Percentiles rank a stretch among this genome's conserved stretches.
These are phyloP conservation scores for Macrolepiota fuliginosa DNA, from an alignment of 768 basidiomycete genomes.

Conservation along the genomic window DNA sequence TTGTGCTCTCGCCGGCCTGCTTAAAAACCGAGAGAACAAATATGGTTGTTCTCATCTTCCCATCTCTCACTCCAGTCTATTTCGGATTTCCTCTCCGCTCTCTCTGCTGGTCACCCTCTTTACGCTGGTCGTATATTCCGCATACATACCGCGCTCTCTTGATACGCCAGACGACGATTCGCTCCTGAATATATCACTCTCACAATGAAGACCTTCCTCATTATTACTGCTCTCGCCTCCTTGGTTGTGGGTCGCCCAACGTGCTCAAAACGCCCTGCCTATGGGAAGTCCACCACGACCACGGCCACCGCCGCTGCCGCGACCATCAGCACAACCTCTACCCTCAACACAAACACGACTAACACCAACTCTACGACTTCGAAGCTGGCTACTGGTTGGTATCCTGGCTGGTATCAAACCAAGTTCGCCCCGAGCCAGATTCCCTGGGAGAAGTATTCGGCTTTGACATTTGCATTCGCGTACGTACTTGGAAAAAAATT, in stretches of 20 bases:
- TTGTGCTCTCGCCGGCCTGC: background rate
- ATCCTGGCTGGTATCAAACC: slow-evolving; percentile 61
- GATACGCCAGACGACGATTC: background rate
- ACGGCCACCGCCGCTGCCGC: background rate
- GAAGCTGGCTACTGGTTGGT: slow-evolving; percentile 54
- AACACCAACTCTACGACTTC: background rate
- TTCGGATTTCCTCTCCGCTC: background rate
- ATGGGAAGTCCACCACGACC: background rate
- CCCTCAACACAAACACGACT: background rate
- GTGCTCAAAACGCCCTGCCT: background rate
- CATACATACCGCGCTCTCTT: background rate
- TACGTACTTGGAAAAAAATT: slow-evolving; percentile 30
- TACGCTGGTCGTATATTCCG: slow-evolving; percentile 8
- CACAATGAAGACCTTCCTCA: slow-evolving; percentile 3
- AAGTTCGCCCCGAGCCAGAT: slow-evolving; percentile 47
- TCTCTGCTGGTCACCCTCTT: background rate
- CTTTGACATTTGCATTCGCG: slow-evolving; percentile 72
- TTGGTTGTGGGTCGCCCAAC: background rate
- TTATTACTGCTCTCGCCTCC: background rate
- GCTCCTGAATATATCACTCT: background rate
- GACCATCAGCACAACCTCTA: background rate
- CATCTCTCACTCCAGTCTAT: background rate
- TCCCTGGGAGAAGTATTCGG: slow-evolving; percentile 66
- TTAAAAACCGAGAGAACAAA: background rate
- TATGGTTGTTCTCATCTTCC: background rate